Evolutionary conservation across 148 eudicot species (phyloP).

Genomic region (Fallopia convolvulus): DNA sequence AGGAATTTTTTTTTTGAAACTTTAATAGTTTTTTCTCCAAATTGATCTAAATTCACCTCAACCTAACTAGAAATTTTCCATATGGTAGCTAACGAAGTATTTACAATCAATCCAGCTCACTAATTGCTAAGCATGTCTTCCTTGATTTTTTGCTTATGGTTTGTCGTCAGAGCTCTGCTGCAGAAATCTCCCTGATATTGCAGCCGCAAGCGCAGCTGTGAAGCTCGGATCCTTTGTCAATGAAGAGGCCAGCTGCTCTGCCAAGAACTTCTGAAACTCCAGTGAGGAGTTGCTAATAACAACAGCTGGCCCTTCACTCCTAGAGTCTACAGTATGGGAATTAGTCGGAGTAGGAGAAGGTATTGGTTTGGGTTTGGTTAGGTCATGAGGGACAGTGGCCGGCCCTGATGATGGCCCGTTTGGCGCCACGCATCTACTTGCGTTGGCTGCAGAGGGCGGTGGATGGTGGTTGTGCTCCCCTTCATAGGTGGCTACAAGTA

Average conservation of each 20-base stretch:
- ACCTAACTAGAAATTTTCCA: neutral
- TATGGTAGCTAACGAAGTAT: neutral
- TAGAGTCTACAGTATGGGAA: slow-evolving; percentile 2
- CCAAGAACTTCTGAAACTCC: slow-evolving; percentile 45
- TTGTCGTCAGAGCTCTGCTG: neutral
- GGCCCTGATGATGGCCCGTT: slow-evolving; percentile 17
- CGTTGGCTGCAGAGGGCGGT: slow-evolving; percentile 12
- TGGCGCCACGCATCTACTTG: slow-evolving; percentile 4
- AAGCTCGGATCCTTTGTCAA: slow-evolving; percentile 64
- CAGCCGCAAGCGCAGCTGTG: slow-evolving; percentile 66
- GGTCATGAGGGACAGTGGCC: slow-evolving; percentile 21
- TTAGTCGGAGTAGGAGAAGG: neutral
- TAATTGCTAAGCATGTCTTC: neutral
- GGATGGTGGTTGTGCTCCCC: slow-evolving; percentile 90
- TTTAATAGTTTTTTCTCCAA: neutral
- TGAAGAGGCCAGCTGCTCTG: slow-evolving; percentile 75
- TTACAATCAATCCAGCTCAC: neutral
- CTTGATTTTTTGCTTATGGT: neutral
- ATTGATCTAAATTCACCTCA: neutral
- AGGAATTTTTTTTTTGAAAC: neutral
- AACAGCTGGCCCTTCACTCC: neutral
- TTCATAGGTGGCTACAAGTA: slow-evolving; percentile 76
- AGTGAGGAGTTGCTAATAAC: slow-evolving; percentile 12
- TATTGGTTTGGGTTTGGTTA: slow-evolving; percentile 20
- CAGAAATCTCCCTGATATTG: slow-evolving; percentile 38